These are phyloP conservation scores for Oryza glaberrima DNA, from an alignment of 176 grass and related monocot species.

Conservation along the genomic window DNA sequence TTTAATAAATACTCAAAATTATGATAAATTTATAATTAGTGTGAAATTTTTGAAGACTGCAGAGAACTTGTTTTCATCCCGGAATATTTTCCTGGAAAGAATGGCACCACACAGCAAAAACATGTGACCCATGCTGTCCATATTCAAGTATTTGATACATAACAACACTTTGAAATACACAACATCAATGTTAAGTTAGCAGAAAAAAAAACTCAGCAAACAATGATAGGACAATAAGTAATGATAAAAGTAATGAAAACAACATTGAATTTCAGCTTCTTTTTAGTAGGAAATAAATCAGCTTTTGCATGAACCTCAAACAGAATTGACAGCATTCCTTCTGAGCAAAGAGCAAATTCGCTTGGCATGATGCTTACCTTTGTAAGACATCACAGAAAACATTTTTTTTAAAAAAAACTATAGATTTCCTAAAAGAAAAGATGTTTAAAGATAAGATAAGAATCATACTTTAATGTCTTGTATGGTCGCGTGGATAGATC, in stretches of 20 bases:
- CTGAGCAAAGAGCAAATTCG: background rate
- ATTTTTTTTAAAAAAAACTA: background rate
- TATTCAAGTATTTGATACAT: background rate
- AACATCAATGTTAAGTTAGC: background rate
- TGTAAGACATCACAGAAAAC: background rate
- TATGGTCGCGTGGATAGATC: slow-evolving; percentile 82
- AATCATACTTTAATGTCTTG: slow-evolving; percentile 78
- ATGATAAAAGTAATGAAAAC: background rate
- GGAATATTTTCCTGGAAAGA: background rate
- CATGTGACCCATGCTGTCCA: background rate
- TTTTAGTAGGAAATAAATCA: slow-evolving; percentile 4
- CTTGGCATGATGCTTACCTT: background rate
- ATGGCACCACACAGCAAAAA: slow-evolving; percentile 19
- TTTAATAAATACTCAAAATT: background rate
- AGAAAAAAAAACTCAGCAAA: background rate
- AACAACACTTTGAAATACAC: background rate
- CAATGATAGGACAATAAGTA: background rate
- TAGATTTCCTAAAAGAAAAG: background rate
- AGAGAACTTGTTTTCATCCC: background rate
- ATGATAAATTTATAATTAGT: background rate
- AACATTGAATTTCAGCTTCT: slow-evolving; percentile 1
- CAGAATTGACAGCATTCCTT: slow-evolving; percentile 6
- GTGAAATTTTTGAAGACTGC: background rate
- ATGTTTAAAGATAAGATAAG: slow-evolving; percentile 23
- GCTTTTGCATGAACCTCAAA: background rate